These are phyloP conservation scores for Boletus pseudo-olivaceus DNA, from an alignment of 768 basidiomycete species.

Conservation along the genomic window DNA sequence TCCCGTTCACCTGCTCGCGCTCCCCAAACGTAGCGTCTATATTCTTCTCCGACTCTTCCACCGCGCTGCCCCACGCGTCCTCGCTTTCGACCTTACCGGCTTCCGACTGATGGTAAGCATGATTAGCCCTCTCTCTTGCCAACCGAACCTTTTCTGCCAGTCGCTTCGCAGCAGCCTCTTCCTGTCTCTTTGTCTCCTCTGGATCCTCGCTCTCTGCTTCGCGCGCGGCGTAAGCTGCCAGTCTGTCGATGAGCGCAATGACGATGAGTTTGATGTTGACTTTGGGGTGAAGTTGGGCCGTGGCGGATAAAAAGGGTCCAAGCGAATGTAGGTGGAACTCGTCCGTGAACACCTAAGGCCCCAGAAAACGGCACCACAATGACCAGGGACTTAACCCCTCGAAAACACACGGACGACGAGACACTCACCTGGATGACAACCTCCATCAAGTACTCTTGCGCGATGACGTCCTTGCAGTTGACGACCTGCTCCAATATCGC, in stretches of 20 bases:
- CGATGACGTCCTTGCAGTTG: slow-evolving; percentile 97
- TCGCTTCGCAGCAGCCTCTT: slow-evolving; percentile 87
- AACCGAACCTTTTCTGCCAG: slow-evolving; percentile 82
- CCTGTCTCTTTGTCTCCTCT: slow-evolving; percentile 88
- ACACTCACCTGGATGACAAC: slow-evolving; percentile 89
- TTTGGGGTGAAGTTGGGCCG: slow-evolving; percentile 93
- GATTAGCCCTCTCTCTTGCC: slow-evolving; percentile 58
- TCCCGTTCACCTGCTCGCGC: slow-evolving; percentile 16
- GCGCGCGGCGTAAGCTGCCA: slow-evolving; percentile 93
- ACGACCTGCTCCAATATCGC: slow-evolving; percentile 96
- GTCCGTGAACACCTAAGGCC: slow-evolving; percentile 88
- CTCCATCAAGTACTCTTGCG: slow-evolving; percentile 99
- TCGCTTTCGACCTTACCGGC: slow-evolving; percentile 16
- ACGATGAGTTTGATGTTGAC: slow-evolving; percentile 99
- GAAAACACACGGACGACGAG: not conserved
- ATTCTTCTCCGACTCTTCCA: slow-evolving; percentile 21
- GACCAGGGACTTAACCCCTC: not conserved
- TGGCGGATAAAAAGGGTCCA: slow-evolving; percentile 94
- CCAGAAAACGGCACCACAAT: not conserved
- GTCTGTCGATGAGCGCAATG: slow-evolving; percentile 92
- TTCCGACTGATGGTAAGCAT: slow-evolving; percentile 44
- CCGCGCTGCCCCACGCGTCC: slow-evolving; percentile 26
- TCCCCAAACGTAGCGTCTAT: slow-evolving; percentile 1
- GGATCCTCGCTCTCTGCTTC: slow-evolving; percentile 97
- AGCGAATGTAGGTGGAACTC: slow-evolving; percentile 96